Evolutionary conservation across 257 asterid genomes (phyloP).

Genomic region (Asclepias syriaca): DNA sequence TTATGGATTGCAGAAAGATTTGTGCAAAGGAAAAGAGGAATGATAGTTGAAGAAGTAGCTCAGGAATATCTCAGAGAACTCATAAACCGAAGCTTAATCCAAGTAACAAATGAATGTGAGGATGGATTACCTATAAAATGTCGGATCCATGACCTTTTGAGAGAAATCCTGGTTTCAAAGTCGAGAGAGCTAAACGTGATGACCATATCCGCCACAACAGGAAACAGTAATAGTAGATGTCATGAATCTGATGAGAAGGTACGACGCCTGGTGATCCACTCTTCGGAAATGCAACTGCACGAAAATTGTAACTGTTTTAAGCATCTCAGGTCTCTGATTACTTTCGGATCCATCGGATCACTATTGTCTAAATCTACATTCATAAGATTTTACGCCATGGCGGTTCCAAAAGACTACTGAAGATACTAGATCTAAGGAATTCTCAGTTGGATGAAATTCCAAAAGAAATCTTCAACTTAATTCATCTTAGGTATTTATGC

Average conservation of each 20-base stretch:
- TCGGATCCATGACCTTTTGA: constrained; percentile 24
- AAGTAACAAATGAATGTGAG: not conserved
- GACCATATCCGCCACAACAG: not conserved
- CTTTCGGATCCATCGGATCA: not conserved
- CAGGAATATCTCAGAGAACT: constrained; percentile 24
- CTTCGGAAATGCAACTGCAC: not conserved
- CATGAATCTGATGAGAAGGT: constrained; percentile 2
- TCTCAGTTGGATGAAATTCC: constrained; percentile 14
- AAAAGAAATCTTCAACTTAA: constrained; percentile 11
- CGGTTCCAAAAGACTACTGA: constrained; percentile 2
- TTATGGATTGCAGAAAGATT: constrained; percentile 37
- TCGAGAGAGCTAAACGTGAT: constrained; percentile 5
- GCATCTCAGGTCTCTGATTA: constrained; percentile 18
- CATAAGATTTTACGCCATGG: not conserved
- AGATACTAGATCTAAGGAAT: constrained; percentile 10
- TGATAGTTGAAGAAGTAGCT: constrained; percentile 24
- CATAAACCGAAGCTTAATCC: constrained; percentile 25
- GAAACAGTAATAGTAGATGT: not conserved
- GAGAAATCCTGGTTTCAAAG: constrained; percentile 3
- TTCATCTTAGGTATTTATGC: constrained; percentile 10
- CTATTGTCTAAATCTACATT: not conserved
- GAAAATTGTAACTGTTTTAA: not conserved
- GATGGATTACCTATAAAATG: constrained; percentile 14
- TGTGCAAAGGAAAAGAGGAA: constrained; percentile 12
- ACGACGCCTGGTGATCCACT: constrained; percentile 7